A percentile compares a stretch with the other conserved stretches of the same genome.
Conservation (phyloP, 768 basidiomycete genomes). For the Clitopilus hobsonii region DNA sequence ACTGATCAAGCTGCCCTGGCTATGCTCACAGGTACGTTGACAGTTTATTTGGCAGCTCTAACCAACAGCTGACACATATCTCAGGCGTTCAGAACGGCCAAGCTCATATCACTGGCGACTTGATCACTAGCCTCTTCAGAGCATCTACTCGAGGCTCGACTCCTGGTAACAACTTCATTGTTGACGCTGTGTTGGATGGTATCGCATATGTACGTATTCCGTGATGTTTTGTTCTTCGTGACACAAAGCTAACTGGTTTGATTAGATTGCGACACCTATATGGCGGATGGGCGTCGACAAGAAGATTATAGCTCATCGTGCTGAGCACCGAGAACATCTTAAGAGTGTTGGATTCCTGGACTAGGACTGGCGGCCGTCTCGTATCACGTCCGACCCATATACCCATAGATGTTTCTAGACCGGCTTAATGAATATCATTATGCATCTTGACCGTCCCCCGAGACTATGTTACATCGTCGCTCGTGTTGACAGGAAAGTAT, state of each 20-base stretch:
- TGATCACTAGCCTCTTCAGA: constrained; percentile 67
- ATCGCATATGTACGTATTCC: constrained; percentile 37
- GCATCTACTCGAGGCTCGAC: constrained; percentile 62
- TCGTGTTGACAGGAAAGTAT: too few species aligned
- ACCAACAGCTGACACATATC: neutral
- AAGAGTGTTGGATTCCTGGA: constrained; percentile 37
- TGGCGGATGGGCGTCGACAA: constrained; percentile 50
- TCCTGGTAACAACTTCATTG: constrained; percentile 51
- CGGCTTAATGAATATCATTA: too few species aligned
- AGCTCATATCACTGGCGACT: constrained; percentile 67
- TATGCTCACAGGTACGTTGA: constrained; percentile 49
- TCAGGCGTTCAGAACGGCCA: constrained; percentile 66
- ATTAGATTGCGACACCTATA: constrained; percentile 45
- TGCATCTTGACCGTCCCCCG: too few species aligned
- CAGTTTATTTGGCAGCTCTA: neutral
- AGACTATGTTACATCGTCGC: too few species aligned
- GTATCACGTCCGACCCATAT: too few species aligned
- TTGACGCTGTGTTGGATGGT: constrained; percentile 48
- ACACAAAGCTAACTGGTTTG: neutral
- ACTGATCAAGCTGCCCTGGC: constrained; percentile 58
- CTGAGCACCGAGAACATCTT: constrained; percentile 45
- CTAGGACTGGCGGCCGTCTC: neutral
- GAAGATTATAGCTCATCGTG: constrained; percentile 36
- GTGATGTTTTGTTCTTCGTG: constrained; percentile 5
- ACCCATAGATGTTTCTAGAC: too few species aligned